A percentile compares a stretch with the other conserved stretches of the same genome.
Evolutionary conservation across 192 early-diverging fungal species (phyloP).

Genomic region (Coemansia sp.): DNA sequence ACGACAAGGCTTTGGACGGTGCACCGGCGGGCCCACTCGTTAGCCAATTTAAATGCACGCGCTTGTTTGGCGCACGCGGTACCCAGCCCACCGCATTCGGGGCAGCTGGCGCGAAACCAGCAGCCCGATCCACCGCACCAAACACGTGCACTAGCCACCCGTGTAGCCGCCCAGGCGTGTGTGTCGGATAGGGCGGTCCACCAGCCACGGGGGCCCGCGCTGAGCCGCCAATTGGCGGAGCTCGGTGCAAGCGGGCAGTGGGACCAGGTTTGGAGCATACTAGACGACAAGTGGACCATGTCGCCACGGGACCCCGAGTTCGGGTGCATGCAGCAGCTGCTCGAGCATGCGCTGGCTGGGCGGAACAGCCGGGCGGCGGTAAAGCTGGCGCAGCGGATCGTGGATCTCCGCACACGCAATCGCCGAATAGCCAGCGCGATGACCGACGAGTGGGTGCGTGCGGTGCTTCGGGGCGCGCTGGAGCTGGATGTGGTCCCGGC

Average conservation of each 20-base stretch:
- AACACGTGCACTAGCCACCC: too few relatives aligned
- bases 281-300: not conserved
- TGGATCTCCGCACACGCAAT: not conserved
- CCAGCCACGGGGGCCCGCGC: too few relatives aligned
- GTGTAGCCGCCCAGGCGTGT: too few relatives aligned
- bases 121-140: too few relatives aligned
- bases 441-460: not conserved
- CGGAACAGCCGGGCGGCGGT: not conserved
- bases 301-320: too few relatives aligned
- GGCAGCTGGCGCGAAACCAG: too few relatives aligned
- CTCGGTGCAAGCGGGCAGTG: not conserved
- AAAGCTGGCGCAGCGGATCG: not conserved
- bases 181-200: too few relatives aligned
- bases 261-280: not conserved
- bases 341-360: not conserved
- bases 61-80: too few relatives aligned
- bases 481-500: not conserved
- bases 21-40: too few relatives aligned
- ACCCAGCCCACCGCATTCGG: too few relatives aligned
- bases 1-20: too few relatives aligned
- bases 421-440: not conserved
- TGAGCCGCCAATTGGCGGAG: not conserved
- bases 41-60: too few relatives aligned
- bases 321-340: not conserved
- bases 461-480: not conserved